phyloP scores from a whole-genome alignment of 768 basidiomycete genomes.

The Xerocomellus dryophilus region DNA sequence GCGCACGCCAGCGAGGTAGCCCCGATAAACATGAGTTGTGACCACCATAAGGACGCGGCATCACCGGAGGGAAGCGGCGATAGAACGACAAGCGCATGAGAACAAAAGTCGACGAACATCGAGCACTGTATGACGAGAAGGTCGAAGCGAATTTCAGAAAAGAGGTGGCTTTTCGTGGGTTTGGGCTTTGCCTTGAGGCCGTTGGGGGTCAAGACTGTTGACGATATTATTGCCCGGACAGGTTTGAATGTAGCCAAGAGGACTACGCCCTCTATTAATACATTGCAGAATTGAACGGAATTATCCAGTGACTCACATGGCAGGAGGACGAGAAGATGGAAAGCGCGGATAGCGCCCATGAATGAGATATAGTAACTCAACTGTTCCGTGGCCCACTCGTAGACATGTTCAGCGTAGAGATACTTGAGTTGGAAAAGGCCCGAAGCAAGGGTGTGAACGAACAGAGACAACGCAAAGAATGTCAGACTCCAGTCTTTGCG shows the following conservation, averaged over 20 bases:
- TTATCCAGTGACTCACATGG: constrained; percentile 48
- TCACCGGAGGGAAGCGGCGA: constrained; percentile 43
- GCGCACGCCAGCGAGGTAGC: constrained; percentile 63
- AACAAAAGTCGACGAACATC: constrained; percentile 62
- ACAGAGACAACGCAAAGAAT: constrained; percentile 59
- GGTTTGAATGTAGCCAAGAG: constrained; percentile 62
- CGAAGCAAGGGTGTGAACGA: constrained; percentile 62
- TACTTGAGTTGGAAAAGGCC: constrained; percentile 76
- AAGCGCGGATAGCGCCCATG: constrained; percentile 60
- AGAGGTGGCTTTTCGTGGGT: constrained; percentile 48
- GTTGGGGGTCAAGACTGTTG: constrained; percentile 3
- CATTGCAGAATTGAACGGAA: constrained; percentile 27
- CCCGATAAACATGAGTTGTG: constrained; percentile 49
- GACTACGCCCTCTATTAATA: constrained; percentile 40
- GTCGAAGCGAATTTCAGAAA: constrained; percentile 66
- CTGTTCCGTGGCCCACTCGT: constrained; percentile 64
- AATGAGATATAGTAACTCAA: constrained; percentile 75
- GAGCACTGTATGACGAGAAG: constrained; percentile 61
- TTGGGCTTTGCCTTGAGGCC: constrained; percentile 37
- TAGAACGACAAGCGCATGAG: constrained; percentile 59
- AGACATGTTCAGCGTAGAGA: constrained; percentile 72
- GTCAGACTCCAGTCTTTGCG: constrained; percentile 73
- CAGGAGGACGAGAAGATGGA: constrained; percentile 63
- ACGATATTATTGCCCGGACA: constrained; percentile 17
- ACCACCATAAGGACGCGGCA: constrained; percentile 19